Evolutionary conservation across 202 grass and related monocot species (phyloP).

Genomic region (Carex arenaria): DNA sequence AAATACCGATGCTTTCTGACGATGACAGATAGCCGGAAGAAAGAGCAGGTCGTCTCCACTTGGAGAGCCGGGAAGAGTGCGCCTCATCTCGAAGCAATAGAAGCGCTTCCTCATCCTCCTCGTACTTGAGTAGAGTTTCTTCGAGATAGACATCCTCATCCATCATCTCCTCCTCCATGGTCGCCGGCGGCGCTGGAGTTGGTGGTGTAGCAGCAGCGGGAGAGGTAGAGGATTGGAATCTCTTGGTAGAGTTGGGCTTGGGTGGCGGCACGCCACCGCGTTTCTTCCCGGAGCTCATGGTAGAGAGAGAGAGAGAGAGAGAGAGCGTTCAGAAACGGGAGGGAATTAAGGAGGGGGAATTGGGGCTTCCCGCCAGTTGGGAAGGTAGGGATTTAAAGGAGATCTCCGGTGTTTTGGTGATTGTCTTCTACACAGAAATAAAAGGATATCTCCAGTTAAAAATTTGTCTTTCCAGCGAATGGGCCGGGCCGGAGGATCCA

Average conservation of each 20-base stretch:
- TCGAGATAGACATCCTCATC: conserved; percentile 93
- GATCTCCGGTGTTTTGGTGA: background rate
- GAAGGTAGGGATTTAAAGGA: conserved; percentile 21
- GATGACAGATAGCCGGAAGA: conserved; percentile 32
- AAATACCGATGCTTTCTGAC: conserved; percentile 40
- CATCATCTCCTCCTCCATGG: conserved; percentile 92
- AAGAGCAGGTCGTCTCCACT: conserved; percentile 78
- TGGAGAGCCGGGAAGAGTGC: conserved; percentile 55
- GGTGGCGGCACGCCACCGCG: conserved; percentile 14
- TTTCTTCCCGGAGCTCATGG: conserved; percentile 23
- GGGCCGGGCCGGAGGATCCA: background rate
- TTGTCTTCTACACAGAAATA: background rate
- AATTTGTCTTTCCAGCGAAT: background rate
- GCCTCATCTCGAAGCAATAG: conserved; percentile 59
- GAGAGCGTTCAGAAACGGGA: background rate
- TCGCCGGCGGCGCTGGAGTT: background rate
- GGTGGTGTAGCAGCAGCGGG: conserved; percentile 8
- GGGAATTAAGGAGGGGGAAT: background rate
- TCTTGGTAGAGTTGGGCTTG: conserved; percentile 24
- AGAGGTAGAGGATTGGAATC: conserved; percentile 23
- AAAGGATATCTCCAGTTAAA: background rate
- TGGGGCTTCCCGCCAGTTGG: conserved; percentile 27
- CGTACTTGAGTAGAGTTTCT: conserved; percentile 54
- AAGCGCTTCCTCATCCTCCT: conserved; percentile 66
- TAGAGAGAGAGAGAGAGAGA: background rate